Evolutionary conservation across 805 yeast species (phyloP).

Genomic region (Metschnikowia gelsemii): DNA sequence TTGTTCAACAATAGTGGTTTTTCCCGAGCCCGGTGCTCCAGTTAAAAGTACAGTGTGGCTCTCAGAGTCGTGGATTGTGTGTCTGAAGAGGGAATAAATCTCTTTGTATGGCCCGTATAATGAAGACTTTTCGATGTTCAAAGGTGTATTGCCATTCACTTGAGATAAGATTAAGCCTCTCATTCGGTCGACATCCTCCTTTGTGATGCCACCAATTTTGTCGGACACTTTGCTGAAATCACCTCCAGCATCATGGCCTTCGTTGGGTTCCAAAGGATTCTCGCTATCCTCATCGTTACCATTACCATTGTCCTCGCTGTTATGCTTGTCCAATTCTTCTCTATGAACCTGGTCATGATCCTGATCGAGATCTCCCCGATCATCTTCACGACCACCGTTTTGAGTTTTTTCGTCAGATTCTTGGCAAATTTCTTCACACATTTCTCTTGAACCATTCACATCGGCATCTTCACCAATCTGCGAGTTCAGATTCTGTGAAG

Average conservation of each 20-base stretch:
- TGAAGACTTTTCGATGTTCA: conserved; percentile 10
- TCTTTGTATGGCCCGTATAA: conserved; percentile 43
- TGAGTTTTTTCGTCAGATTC: too few species aligned
- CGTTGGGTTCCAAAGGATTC: too few species aligned
- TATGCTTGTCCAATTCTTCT: too few species aligned
- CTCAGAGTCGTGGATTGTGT: conserved; percentile 64
- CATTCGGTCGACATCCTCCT: conserved; percentile 12
- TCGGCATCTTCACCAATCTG: too few species aligned
- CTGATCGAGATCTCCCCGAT: not conserved
- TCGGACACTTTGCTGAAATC: too few species aligned
- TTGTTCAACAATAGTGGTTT: conserved; percentile 58
- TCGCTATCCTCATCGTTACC: not conserved
- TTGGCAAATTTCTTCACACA: not conserved
- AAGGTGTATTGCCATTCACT: conserved; percentile 13
- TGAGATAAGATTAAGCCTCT: conserved; percentile 12
- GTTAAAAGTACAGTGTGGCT: conserved; percentile 79
- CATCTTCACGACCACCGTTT: not conserved
- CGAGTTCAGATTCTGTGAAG: too few species aligned
- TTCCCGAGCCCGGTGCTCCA: conserved; percentile 82
- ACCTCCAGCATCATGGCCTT: too few species aligned
- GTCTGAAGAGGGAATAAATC: conserved; percentile 56
- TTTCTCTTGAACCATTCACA: too few species aligned
- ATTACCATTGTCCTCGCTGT: not conserved
- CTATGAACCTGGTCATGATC: too few species aligned
- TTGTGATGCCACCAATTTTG: not conserved